Conservation (phyloP, 768 basidiomycete genomes). For the Boletales sp. region DNA sequence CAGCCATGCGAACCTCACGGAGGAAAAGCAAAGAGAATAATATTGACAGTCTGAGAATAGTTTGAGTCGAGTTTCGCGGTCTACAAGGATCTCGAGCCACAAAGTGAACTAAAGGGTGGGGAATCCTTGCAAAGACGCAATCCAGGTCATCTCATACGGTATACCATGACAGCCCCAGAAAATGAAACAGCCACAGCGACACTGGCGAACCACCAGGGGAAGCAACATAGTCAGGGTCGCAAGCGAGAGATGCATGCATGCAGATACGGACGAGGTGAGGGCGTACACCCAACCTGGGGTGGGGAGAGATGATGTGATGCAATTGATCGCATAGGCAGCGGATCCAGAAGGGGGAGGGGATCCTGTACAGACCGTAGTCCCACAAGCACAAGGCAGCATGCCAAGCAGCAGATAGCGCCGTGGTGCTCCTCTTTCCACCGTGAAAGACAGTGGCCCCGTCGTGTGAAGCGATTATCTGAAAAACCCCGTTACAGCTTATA, state of each 20-base stretch:
- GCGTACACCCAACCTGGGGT: too few species aligned
- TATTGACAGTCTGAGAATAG: slow-evolving; percentile 29
- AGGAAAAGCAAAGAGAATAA: background rate
- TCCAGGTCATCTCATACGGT: slow-evolving; percentile 13
- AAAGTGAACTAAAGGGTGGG: slow-evolving; percentile 28
- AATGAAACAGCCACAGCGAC: slow-evolving; percentile 1
- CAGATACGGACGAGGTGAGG: too few species aligned
- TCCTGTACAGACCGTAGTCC: too few species aligned
- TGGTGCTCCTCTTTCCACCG: slow-evolving; percentile 2
- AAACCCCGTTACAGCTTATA: slow-evolving; percentile 1
- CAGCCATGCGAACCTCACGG: slow-evolving; percentile 2
- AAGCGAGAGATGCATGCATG: background rate
- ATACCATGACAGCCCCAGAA: background rate
- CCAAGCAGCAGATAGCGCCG: background rate
- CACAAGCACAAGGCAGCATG: too few species aligned
- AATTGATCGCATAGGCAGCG: too few species aligned
- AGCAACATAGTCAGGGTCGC: slow-evolving; percentile 2
- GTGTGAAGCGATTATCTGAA: background rate
- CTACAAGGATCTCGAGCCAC: slow-evolving; percentile 17
- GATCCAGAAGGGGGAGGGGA: too few species aligned
- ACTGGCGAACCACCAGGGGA: slow-evolving; percentile 8
- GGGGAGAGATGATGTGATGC: too few species aligned
- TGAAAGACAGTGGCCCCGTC: background rate
- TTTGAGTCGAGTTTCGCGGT: slow-evolving; percentile 33
- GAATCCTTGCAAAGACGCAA: background rate